Conservation (phyloP, 441 rosid species). For the Eruca vesicaria region DNA sequence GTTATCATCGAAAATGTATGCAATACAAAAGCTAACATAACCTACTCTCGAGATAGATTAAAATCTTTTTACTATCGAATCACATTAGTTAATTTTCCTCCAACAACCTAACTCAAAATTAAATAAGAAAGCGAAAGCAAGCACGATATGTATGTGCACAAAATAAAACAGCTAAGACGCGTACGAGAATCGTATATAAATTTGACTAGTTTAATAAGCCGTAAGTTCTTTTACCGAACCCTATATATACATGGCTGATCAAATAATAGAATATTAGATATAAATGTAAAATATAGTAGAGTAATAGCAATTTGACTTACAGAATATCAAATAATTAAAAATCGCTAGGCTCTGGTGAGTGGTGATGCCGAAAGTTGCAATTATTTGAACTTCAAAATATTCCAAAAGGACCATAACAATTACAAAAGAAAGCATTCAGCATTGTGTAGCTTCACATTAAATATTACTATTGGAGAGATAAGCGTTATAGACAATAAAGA, state of each 20-base stretch:
- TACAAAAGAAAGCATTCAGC: background rate
- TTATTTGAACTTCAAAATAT: conserved; percentile 1
- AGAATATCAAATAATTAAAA: background rate
- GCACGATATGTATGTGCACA: background rate
- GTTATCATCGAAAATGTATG: background rate
- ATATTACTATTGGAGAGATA: background rate
- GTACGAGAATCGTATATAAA: background rate
- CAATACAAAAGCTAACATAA: background rate
- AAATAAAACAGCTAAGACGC: background rate
- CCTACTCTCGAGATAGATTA: too few species aligned
- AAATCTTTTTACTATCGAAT: too few species aligned
- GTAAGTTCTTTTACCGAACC: background rate
- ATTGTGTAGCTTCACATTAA: background rate
- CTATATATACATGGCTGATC: background rate
- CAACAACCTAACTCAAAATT: background rate
- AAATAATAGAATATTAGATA: background rate
- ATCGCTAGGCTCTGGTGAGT: background rate
- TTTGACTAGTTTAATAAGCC: background rate
- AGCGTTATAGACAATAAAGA: background rate
- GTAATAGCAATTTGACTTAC: background rate
- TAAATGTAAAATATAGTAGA: background rate
- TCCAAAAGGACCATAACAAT: background rate
- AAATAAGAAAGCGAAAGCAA: background rate
- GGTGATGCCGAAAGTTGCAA: conserved; percentile 24
- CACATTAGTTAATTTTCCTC: too few species aligned